Conservation (phyloP, 495 filamentous ascomycete genomes). For the Aspergillus ellipticus region DNA sequence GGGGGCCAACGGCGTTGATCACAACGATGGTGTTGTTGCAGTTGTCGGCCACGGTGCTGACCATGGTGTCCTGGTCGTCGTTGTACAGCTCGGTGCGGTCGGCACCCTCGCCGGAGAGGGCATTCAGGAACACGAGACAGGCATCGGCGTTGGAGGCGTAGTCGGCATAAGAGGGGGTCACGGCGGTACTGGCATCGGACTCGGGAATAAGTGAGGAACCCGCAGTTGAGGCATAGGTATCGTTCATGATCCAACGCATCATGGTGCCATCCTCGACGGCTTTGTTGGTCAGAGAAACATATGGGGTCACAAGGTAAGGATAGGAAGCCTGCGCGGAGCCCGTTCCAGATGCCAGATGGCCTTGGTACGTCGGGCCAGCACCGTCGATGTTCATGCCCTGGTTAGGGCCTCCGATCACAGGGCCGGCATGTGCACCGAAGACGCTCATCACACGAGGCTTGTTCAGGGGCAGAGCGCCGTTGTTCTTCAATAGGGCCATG, state of each 20-base stretch:
- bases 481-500: constrained; percentile 59
- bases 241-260: constrained; percentile 35
- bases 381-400: constrained; percentile 28
- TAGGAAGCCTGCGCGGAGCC: constrained; percentile 33
- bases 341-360: constrained; percentile 18
- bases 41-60: constrained; percentile 50
- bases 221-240: constrained; percentile 36
- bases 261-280: constrained; percentile 53
- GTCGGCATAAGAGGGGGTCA: constrained; percentile 10
- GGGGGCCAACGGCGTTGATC: constrained; percentile 57
- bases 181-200: constrained; percentile 13
- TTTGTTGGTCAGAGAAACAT: constrained; percentile 51
- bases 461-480: constrained; percentile 50
- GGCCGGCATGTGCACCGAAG: constrained; percentile 59
- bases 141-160: constrained; percentile 57
- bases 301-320: constrained; percentile 51
- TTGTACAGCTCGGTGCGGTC: constrained; percentile 49
- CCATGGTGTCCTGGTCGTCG: constrained; percentile 49
- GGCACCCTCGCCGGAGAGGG: constrained; percentile 56
- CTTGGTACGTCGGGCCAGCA: constrained; percentile 40
- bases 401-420: constrained; percentile 64
- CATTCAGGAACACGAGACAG: constrained; percentile 57
- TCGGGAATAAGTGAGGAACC: constrained; percentile 13
- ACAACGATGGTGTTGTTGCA: constrained; percentile 69
- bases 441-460: constrained; percentile 51